Conservation (phyloP, 495 filamentous ascomycete species). For the Endocarpon pusillum region DNA sequence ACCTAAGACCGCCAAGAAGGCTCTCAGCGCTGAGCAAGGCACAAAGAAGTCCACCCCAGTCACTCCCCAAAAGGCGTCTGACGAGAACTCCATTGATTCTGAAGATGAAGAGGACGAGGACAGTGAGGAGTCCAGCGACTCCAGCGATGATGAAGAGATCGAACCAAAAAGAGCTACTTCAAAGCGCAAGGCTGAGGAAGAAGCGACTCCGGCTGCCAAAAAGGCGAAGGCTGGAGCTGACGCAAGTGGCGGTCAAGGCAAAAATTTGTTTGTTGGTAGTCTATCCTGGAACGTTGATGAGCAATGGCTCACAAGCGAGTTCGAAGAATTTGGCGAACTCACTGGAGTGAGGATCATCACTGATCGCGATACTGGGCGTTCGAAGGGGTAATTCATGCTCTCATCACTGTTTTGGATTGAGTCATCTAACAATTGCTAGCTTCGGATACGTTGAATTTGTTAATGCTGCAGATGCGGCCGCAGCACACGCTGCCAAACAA, state of each 20-base stretch:
- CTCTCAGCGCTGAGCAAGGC: slow-evolving; percentile 1
- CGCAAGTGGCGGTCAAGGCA: slow-evolving; percentile 33
- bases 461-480: slow-evolving; percentile 46
- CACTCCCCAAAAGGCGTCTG: slow-evolving; percentile 17
- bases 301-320: slow-evolving; percentile 73
- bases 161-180: slow-evolving; percentile 27
- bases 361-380: slow-evolving; percentile 66
- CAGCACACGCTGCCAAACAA: slow-evolving; percentile 68
- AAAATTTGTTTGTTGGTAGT: slow-evolving; percentile 82
- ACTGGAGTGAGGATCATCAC: slow-evolving; percentile 62
- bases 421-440: slow-evolving; percentile 23
- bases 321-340: slow-evolving; percentile 68
- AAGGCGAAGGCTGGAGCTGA: slow-evolving; percentile 47
- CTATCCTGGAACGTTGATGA: slow-evolving; percentile 92
- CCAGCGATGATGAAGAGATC: slow-evolving; percentile 34
- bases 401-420: neutral
- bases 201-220: slow-evolving; percentile 47
- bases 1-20: slow-evolving; percentile 6
- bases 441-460: slow-evolving; percentile 94
- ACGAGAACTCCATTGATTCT: slow-evolving; percentile 10
- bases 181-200: slow-evolving; percentile 78
- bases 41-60: slow-evolving; percentile 17
- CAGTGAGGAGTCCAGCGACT: slow-evolving; percentile 30
- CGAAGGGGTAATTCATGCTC: slow-evolving; percentile 50
- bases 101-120: slow-evolving; percentile 21